Conservation (phyloP, 495 filamentous ascomycete genomes). For the Pyrenula massariospora region DNA sequence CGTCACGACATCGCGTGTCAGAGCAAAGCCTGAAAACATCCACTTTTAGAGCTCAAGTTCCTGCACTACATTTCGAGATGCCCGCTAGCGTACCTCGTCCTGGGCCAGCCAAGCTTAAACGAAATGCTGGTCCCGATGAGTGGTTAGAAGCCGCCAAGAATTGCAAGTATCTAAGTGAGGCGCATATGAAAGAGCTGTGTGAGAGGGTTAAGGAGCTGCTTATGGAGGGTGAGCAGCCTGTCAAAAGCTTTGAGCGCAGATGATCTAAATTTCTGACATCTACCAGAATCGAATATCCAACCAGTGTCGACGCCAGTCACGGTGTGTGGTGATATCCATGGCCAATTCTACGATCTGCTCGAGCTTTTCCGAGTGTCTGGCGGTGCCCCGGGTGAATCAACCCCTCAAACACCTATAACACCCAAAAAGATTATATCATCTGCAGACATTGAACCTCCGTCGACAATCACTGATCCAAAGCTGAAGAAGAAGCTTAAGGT, state of each 20-base stretch:
- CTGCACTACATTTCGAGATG: slow-evolving; percentile 21
- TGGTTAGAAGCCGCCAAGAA: slow-evolving; percentile 93
- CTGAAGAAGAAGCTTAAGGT: slow-evolving; percentile 66
- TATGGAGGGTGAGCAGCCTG: slow-evolving; percentile 67
- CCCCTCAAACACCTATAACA: slow-evolving; percentile 50
- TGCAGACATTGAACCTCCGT: slow-evolving; percentile 78
- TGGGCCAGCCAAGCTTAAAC: slow-evolving; percentile 72
- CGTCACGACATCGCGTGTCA: neutral
- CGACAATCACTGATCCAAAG: slow-evolving; percentile 73
- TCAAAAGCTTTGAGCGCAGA: neutral
- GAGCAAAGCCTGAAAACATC: no score
- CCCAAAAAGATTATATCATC: slow-evolving; percentile 61
- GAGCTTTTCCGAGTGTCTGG: slow-evolving; percentile 95
- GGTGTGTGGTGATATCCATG: slow-evolving; percentile 95
- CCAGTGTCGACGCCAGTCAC: slow-evolving; percentile 95
- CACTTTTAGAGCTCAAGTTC: no score
- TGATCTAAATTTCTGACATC: slow-evolving; percentile 1
- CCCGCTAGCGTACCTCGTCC: slow-evolving; percentile 69
- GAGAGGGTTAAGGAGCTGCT: slow-evolving; percentile 97
- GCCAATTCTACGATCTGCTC: slow-evolving; percentile 96
- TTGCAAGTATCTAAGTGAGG: slow-evolving; percentile 91
- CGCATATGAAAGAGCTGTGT: slow-evolving; percentile 95
- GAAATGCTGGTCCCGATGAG: slow-evolving; percentile 80
- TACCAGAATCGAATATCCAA: slow-evolving; percentile 97
- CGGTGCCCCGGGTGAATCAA: slow-evolving; percentile 77